phyloP scores from a whole-genome alignment of 1,284 basidiomycete genomes.

The Hymenochaete sp. region DNA sequence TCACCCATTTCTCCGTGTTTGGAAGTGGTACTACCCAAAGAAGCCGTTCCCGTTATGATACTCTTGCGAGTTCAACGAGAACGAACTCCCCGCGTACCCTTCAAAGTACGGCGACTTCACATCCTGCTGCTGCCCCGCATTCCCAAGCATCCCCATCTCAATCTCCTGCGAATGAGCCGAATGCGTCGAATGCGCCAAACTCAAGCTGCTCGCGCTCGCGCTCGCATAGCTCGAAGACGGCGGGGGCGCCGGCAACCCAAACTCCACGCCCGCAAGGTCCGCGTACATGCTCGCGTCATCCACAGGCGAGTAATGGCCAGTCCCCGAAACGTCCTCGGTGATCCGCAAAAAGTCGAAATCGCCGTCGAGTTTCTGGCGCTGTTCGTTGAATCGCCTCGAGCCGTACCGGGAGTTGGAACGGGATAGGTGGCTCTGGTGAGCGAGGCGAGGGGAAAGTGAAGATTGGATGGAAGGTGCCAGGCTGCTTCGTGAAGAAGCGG shows the following conservation, averaged over 20 bases:
- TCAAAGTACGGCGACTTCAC: background rate
- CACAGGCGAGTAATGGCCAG: constrained; percentile 17
- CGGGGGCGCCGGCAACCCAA: constrained; percentile 6
- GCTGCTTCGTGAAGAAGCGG: constrained; percentile 4
- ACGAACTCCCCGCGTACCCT: too few relatives aligned
- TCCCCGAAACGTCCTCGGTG: constrained; percentile 14
- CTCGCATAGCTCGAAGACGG: too few relatives aligned
- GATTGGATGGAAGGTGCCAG: constrained; percentile 12
- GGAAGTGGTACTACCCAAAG: too few relatives aligned
- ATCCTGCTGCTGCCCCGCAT: constrained; percentile 1
- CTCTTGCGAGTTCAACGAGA: too few relatives aligned
- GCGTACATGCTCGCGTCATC: constrained; percentile 2
- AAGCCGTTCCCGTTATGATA: too few relatives aligned
- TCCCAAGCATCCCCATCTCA: background rate
- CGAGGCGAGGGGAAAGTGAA: constrained; percentile 11
- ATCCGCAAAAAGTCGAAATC: constrained; percentile 12
- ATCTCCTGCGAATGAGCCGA: background rate
- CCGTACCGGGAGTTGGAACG: too few relatives aligned
- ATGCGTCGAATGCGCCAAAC: background rate
- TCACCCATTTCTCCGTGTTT: too few relatives aligned
- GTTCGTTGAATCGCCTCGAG: background rate
- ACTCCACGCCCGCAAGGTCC: background rate
- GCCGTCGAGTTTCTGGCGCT: constrained; percentile 6
- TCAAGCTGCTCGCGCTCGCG: background rate
- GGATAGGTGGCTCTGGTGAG: too few relatives aligned